A percentile compares a stretch with the other conserved stretches of the same genome.
These are phyloP conservation scores for Ceratocystis eucalypticola DNA, from an alignment of 2,329 filamentous ascomycete species.

Conservation along the genomic window DNA sequence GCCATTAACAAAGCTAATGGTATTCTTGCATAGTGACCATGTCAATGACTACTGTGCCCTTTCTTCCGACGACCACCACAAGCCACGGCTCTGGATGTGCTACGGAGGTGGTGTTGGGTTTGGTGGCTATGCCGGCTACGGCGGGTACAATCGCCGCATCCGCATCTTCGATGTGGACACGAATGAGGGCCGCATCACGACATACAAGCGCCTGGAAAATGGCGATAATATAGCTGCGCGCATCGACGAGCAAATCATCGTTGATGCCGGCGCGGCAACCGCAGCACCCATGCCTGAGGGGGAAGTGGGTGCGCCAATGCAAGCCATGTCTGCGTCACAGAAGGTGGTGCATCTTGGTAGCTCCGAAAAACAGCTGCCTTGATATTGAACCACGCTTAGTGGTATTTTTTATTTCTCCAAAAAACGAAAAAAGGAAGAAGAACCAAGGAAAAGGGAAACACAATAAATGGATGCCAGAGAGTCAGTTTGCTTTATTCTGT, in stretches of 20 bases:
- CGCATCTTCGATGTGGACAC: constrained; percentile 89
- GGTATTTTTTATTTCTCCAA: no score
- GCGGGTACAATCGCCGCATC: constrained; percentile 67
- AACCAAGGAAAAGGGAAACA: neutral
- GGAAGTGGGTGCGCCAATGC: constrained; percentile 15
- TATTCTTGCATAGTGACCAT: constrained; percentile 51
- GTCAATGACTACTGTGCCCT: constrained; percentile 93
- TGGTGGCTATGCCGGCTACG: constrained; percentile 88
- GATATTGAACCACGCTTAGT: neutral
- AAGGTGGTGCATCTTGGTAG: constrained; percentile 17
- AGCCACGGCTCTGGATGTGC: constrained; percentile 86
- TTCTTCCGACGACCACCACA: constrained; percentile 35
- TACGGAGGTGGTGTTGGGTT: constrained; percentile 87
- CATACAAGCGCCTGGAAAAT: constrained; percentile 79
- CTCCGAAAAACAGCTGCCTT: constrained; percentile 14
- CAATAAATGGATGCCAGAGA: no score
- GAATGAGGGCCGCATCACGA: constrained; percentile 75
- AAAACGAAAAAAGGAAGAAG: neutral
- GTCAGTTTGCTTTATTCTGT: no score
- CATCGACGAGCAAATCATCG: constrained; percentile 52
- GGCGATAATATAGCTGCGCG: constrained; percentile 37
- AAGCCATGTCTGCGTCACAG: constrained; percentile 16
- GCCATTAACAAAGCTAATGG: constrained; percentile 16
- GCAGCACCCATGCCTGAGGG: constrained; percentile 22
- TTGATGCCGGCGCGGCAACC: constrained; percentile 43